Evolutionary conservation across 345 rosid genomes (phyloP), one percentile per base, ranked within the genome.

Genomic region (Excoecaria cochinchinensis): DNA sequence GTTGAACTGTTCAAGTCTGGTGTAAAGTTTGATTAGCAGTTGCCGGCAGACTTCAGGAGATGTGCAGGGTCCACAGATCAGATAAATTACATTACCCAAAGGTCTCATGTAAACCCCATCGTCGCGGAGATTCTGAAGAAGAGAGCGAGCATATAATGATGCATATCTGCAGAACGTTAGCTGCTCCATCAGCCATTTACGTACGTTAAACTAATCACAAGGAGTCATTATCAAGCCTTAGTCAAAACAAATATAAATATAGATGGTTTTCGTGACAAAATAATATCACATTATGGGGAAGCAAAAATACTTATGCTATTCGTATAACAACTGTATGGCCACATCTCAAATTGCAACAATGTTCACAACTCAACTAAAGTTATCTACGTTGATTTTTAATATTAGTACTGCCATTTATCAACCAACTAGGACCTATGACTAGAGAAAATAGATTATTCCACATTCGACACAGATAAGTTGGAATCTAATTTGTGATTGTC

Each of bases 21-120:
- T 74, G 71, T 84, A 67, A 75, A 95, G 89, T 74, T 88, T 90
- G 79, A 78, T 8, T 38, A 95, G 93, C 9, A 87, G 85, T 65
- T 53, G 82, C n/a, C 65, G 63, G 89, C 98, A 95, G 72, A 75
- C 77, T 52, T 85, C 82, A 6, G 98, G 89, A 52, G 92, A 72
- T 13, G 97, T 88, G 74, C 93, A 91, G 69, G 99, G 98, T 0
- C 96, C 93, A 69, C 93, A 93, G 90, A 95, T 88, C 78, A 95
- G 86, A 78, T 95, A 95, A 16, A 95, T 82, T 22, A 93, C 96
- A 81, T 90, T 90, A 48, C 99, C 99, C 24, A 95, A 86, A 63
- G 98, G 97, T 61, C 97, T 87, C 85, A 72, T 79, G 89, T 89
- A 88, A 69, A 95, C 75, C 8, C 96, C 95, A 63, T 90, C 99